Conservation (phyloP, 2,329 filamentous ascomycete genomes). For the Claviceps fusiformis region DNA sequence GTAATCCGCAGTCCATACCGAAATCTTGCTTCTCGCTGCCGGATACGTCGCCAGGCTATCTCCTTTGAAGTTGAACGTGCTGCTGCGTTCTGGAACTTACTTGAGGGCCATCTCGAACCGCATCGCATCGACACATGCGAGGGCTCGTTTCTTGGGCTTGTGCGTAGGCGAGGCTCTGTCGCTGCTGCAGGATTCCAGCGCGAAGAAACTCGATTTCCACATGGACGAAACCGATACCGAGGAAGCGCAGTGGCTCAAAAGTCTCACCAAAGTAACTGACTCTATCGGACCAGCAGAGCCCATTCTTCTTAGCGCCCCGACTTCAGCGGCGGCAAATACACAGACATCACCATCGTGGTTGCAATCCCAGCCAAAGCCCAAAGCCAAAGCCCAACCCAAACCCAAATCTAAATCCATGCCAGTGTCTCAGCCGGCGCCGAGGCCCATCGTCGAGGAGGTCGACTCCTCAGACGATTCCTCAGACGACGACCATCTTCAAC, state of each 20-base stretch:
- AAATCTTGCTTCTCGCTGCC: conserved; percentile 63
- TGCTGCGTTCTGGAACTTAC: conserved; percentile 60
- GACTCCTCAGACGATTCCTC: conserved; percentile 45
- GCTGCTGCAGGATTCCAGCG: conserved; percentile 49
- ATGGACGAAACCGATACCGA: conserved; percentile 61
- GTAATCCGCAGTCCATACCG: conserved; percentile 50
- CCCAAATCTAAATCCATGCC: conserved; percentile 6
- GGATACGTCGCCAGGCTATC: conserved; percentile 59
- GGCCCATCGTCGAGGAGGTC: conserved; percentile 52
- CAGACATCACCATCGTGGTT: background rate
- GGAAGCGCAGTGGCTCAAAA: conserved; percentile 65
- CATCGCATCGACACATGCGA: conserved; percentile 59
- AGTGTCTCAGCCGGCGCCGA: conserved; percentile 18
- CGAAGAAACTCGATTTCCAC: conserved; percentile 68
- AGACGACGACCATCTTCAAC: conserved; percentile 33
- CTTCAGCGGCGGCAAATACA: background rate
- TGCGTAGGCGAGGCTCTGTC: conserved; percentile 64
- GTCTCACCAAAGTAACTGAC: conserved; percentile 50
- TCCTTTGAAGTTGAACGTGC: conserved; percentile 51
- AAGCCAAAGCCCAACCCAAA: background rate
- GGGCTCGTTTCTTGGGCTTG: conserved; percentile 77
- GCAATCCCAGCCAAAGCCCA: background rate
- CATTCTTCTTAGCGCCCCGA: conserved; percentile 22
- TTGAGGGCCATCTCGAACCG: conserved; percentile 74
- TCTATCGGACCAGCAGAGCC: conserved; percentile 41